Base-by-base conservation (phyloP, 1,284 basidiomycete species). In the Sporisorium exsertum region DNA sequence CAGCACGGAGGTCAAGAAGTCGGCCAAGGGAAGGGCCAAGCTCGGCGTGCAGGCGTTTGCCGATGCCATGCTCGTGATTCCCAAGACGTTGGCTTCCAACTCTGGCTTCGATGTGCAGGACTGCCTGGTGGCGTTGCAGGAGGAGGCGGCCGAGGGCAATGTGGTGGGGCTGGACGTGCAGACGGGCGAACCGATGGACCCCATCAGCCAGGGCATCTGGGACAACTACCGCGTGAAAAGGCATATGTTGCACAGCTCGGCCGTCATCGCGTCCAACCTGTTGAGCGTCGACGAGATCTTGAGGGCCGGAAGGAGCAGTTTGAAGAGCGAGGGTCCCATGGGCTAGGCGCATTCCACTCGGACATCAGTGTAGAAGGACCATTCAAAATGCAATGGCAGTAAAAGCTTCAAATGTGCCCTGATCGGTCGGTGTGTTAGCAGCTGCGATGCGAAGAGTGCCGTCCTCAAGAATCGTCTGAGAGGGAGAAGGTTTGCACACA, bases 171-270 rank as follows among this genome's bases (percentile, higher is more conserved):
- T 99, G 73, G 94, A 99, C 87, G 88, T 99, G 46, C 89, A 94
- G 85, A 93, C 94, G 32, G 97, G 97, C 64, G 95, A 98, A 86
- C 95, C 96, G 4, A 94, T 97, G 85, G 96, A 99, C 85, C 96
- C 97, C 7, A 92, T 94, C 16, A 91, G 94, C 5, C 92, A 94
- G 84, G 97, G 97, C 43, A 91, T 99, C 20, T 99, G 96, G 95
- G 97, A 99, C 87, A 99, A 99, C 87, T 99, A 97, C 87, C 89
- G 97, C 68, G 97, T 99, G 71, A 99, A 99, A 88, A 89, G 96
- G 72, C 97, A 99, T 85, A 97, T 99, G 94, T 88, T 99, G 64
- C 96, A 99, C 85, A 95, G 68, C 65, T 96, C 94, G 87, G 95
- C 96, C 71, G 97, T 99, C 73, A 99, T 99, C 82, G 96, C 95